These are phyloP conservation scores for Lachnellula arida DNA, from an alignment of 2,329 filamentous ascomycete species.

Conservation along the genomic window DNA sequence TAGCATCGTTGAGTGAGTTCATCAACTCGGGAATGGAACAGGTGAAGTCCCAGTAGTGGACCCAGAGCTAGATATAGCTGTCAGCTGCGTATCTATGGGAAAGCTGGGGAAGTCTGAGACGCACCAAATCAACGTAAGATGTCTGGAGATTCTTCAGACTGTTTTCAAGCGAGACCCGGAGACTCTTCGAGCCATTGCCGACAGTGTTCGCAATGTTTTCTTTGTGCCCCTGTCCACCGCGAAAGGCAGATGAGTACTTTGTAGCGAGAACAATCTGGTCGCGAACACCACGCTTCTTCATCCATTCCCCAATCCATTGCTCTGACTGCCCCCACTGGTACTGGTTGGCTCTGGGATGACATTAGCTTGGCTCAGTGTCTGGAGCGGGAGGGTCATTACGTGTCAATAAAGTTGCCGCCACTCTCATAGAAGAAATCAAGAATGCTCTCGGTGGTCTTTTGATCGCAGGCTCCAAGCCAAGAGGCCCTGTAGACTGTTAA, in stretches of 20 bases:
- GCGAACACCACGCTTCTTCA: conserved; percentile 43
- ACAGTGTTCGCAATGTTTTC: conserved; percentile 9
- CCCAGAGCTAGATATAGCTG: conserved; percentile 22
- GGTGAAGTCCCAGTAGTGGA: conserved; percentile 44
- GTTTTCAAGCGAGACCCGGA: conserved; percentile 9
- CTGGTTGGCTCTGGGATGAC: conserved; percentile 37
- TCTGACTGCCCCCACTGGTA: conserved; percentile 57
- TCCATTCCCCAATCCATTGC: conserved; percentile 54
- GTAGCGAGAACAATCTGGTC: conserved; percentile 49
- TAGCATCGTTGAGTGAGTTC: conserved; percentile 58
- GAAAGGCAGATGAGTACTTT: conserved; percentile 44
- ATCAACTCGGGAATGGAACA: conserved; percentile 60
- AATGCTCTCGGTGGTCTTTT: conserved; percentile 46
- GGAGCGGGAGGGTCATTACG: conserved; percentile 19
- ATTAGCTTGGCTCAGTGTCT: too few relatives aligned
- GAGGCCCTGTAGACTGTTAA: conserved; percentile 35
- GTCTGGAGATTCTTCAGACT: conserved; percentile 54
- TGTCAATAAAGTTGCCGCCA: conserved; percentile 66
- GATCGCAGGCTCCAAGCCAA: conserved; percentile 52
- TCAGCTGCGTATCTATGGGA: too few relatives aligned
- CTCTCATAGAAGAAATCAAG: conserved; percentile 49
- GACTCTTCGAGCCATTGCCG: conserved; percentile 16
- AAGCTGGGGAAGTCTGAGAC: too few relatives aligned
- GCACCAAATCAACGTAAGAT: conserved; percentile 58
- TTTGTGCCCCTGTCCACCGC: not conserved